Evolutionary conservation across 2,329 filamentous ascomycete species (phyloP), one percentile per base, ranked within the genome.

Genomic region (Botrytis byssoidea): DNA sequence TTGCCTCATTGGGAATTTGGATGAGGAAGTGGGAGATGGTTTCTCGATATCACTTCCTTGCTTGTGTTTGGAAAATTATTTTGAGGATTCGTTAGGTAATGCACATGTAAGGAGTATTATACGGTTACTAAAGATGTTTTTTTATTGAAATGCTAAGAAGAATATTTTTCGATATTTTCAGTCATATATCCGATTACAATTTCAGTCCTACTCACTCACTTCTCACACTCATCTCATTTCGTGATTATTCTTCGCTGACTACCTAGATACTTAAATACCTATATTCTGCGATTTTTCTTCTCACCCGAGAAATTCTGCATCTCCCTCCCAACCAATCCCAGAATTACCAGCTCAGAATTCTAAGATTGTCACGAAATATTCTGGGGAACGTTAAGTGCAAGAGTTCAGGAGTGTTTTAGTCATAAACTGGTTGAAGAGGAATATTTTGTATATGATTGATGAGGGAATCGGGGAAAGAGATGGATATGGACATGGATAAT

Each of bases 321-420:
- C 25, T 55, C n/a, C 25, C 25, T 29, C 14, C 12, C 12, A 29
- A 0, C 18, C 18, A 46, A 46, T 18, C 44, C 1, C 3, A n/a
- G n/a, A 7, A 1, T 29, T 16, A 6, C 51, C 14, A 55, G 10
- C 25, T 29, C 5, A 29, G 25, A 55, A 55, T 55, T n/a, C 25
- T 4, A 14, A 4, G 10, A 7, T 55, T 29, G 0, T 29, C 6
- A 16, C 25, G n/a, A 55, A 14, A 55, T 55, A 1, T 29, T n/a
- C 1, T 29, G 25, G 6, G 10, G 14, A 6, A 14, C 29, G 0
- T 29, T n/a, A 29, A 16, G 0, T 55, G 3, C 3, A 8, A 25
- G 46, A 48, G 10, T 25, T 10, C 8, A 22, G 20, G 20, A 48
- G 8, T 25, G 18, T 46, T 22, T 44, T 40, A 42, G 4, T 42